Conservation (phyloP, 495 filamentous ascomycete species). For the Tuber umbilicatum region DNA sequence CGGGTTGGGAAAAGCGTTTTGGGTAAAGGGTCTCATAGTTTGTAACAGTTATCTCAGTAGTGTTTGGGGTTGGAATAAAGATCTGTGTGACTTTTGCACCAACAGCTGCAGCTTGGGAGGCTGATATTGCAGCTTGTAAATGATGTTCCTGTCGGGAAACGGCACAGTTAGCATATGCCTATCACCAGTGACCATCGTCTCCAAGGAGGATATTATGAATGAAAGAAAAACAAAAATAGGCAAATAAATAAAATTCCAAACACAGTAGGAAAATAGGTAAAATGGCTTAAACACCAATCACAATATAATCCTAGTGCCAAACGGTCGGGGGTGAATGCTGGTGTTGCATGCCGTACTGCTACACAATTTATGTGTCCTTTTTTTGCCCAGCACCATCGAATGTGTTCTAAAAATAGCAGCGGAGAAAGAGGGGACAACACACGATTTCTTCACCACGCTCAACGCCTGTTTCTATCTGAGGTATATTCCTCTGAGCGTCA, state of each 20-base stretch:
- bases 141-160: conserved; percentile 75
- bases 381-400: conserved; percentile 26
- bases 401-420: conserved; percentile 41
- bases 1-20: conserved; percentile 67
- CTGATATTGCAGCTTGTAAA: conserved; percentile 85
- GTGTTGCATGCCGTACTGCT: conserved; percentile 27
- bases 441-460: conserved; percentile 96
- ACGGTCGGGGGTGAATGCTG: conserved; percentile 45
- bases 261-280: not conserved
- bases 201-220: conserved; percentile 23
- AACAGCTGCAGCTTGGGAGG: conserved; percentile 59
- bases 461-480: conserved; percentile 90
- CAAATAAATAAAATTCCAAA: conserved; percentile 39
- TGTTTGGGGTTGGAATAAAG: conserved; percentile 78
- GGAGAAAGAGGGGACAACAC: conserved; percentile 50
- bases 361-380: conserved; percentile 9
- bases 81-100: conserved; percentile 64
- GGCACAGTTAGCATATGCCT: conserved; percentile 32
- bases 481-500: conserved; percentile 57
- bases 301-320: conserved; percentile 42
- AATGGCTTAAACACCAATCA: conserved; percentile 1
- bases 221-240: conserved; percentile 40
- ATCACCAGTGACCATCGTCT: not conserved
- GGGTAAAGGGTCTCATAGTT: conserved; percentile 86
- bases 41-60: conserved; percentile 65